Percentiles rank a stretch among this genome's conserved stretches.
Conservation (phyloP, 2,329 filamentous ascomycete genomes). For the Colletotrichum truncatum region DNA sequence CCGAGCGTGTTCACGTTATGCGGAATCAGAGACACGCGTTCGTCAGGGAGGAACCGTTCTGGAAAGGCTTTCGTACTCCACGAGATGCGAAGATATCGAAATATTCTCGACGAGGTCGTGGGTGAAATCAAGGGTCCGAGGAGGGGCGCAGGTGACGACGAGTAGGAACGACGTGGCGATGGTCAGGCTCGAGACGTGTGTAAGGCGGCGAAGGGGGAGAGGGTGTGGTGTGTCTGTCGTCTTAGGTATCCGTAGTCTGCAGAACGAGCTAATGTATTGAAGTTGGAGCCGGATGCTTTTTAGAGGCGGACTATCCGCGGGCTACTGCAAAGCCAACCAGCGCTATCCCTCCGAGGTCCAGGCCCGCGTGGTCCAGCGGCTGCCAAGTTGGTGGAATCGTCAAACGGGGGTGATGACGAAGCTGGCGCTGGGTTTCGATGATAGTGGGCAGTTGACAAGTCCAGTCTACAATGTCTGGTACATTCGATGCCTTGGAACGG, state of each 20-base stretch:
- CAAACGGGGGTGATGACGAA: constrained; percentile 28
- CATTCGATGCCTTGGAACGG: neutral
- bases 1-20: neutral
- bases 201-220: neutral
- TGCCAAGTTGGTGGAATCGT: constrained; percentile 10
- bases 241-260: constrained; percentile 8
- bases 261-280: constrained; percentile 16
- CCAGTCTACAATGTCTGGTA: neutral
- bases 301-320: constrained; percentile 17
- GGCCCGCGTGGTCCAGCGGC: constrained; percentile 15
- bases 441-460: constrained; percentile 7
- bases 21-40: neutral
- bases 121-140: neutral
- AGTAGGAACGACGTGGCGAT: constrained; percentile 20
- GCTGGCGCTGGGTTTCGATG: constrained; percentile 2
- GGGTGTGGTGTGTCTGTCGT: constrained; percentile 14
- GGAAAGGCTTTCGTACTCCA: neutral
- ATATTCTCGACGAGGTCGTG: neutral
- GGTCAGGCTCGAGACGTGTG: constrained; percentile 5
- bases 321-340: constrained; percentile 15
- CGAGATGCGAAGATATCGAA: neutral
- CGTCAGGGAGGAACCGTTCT: neutral
- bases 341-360: constrained; percentile 26
- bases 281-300: constrained; percentile 17
- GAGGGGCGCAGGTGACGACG: constrained; percentile 14